These are phyloP conservation scores for Heliocybe sulcata DNA, from an alignment of 1,284 basidiomycete species.

Conservation along the genomic window DNA sequence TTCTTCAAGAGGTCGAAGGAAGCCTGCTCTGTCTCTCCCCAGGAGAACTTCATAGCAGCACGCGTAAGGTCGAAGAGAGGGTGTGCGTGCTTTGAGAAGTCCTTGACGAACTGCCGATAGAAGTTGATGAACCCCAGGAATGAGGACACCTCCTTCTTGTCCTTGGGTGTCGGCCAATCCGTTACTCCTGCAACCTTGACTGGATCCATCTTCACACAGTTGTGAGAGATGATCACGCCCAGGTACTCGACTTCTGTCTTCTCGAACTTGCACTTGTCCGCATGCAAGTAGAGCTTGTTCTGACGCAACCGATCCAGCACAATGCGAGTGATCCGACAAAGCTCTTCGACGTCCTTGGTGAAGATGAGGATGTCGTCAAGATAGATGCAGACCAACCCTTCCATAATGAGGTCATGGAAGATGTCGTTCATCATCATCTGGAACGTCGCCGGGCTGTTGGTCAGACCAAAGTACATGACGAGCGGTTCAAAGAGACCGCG, in stretches of 20 bases:
- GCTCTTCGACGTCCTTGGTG: conserved; percentile 8
- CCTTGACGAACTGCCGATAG: conserved; percentile 33
- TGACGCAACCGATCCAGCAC: conserved; percentile 25
- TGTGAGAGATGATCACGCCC: conserved; percentile 23
- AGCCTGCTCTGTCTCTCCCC: conserved; percentile 9
- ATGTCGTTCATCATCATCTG: conserved; percentile 16
- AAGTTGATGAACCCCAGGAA: conserved; percentile 39
- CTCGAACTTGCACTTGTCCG: conserved; percentile 32
- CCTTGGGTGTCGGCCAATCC: conserved; percentile 24
- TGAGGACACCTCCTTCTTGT: conserved; percentile 18
- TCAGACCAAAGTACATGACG: conserved; percentile 22
- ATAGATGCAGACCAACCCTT: conserved; percentile 16
- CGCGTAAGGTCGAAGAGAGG: conserved; percentile 22
- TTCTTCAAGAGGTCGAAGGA: conserved; percentile 24
- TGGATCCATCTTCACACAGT: conserved; percentile 24
- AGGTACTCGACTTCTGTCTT: conserved; percentile 25
- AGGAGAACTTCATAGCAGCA: conserved; percentile 15
- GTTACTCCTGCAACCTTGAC: conserved; percentile 24
- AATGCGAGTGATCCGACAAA: conserved; percentile 13
- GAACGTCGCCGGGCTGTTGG: conserved; percentile 18
- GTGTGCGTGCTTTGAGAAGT: conserved; percentile 23
- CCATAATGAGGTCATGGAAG: conserved; percentile 15
- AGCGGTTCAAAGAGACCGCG: conserved; percentile 18
- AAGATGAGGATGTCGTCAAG: conserved; percentile 21
- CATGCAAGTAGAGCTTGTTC: conserved; percentile 23